Evolutionary conservation across 352 stramenopile genomes (phyloP).

Genomic region (Pythium inflatum): DNA sequence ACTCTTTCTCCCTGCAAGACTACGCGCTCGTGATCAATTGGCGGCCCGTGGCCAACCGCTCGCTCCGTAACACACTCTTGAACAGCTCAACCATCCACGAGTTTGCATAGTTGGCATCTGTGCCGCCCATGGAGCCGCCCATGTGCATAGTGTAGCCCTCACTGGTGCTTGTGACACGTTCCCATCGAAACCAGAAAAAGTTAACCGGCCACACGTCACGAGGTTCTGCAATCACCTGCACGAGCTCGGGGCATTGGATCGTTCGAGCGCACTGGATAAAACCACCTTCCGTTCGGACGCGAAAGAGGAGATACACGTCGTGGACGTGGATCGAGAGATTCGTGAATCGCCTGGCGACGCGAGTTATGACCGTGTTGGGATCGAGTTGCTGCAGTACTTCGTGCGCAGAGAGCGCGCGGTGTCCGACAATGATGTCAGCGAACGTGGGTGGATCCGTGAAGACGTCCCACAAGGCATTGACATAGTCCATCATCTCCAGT

Average conservation of each 20-base stretch:
- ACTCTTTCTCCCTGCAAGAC: too few species aligned
- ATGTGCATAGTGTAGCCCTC: not conserved
- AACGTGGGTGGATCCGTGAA: not conserved
- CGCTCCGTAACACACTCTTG: not conserved
- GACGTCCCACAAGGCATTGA: not conserved
- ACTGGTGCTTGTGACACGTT: not conserved
- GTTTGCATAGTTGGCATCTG: not conserved
- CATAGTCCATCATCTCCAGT: conserved; percentile 4
- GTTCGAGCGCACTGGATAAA: not conserved
- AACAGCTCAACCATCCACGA: not conserved
- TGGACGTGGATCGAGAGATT: not conserved
- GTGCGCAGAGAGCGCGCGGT: too few species aligned
- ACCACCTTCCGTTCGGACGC: not conserved
- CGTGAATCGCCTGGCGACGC: not conserved
- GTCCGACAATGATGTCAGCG: not conserved
- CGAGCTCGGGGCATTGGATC: not conserved
- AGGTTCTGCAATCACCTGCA: not conserved
- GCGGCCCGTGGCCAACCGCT: not conserved
- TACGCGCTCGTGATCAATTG: not conserved
- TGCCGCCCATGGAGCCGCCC: not conserved
- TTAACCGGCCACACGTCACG: not conserved
- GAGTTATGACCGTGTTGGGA: not conserved
- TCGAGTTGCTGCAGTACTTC: not conserved
- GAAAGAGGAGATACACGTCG: not conserved
- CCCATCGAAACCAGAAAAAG: not conserved